A percentile compares a stretch with the other conserved stretches of the same genome.
Conservation (phyloP, 164 flowering plant species). For the Taxillus chinensis region DNA sequence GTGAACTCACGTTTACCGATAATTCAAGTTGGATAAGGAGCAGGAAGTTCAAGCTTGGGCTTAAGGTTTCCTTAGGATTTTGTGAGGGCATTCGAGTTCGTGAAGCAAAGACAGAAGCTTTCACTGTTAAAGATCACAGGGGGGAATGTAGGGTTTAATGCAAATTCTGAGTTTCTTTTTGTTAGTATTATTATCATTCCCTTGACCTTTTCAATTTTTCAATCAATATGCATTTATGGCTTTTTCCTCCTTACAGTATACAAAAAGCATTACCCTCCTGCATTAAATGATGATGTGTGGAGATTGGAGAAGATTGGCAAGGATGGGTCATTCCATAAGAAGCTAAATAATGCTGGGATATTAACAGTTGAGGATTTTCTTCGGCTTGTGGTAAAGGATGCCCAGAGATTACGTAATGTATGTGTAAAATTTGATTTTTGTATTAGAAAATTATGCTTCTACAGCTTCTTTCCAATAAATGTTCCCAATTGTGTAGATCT, state of each 20-base stretch:
- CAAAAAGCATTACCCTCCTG: slow-evolving; percentile 79
- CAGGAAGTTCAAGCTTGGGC: slow-evolving; percentile 68
- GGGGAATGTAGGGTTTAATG: slow-evolving; percentile 50
- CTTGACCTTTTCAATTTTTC: not conserved
- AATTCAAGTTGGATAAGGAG: slow-evolving; percentile 85
- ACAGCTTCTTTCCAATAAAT: not conserved
- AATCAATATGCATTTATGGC: not conserved
- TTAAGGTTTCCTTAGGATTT: slow-evolving; percentile 52
- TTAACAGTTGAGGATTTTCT: slow-evolving; percentile 5
- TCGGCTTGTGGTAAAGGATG: slow-evolving; percentile 1
- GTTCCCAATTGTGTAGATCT: not conserved
- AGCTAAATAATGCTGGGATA: slow-evolving; percentile 1
- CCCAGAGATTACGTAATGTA: slow-evolving; percentile 4
- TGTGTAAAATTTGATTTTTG: not conserved
- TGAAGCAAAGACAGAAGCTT: slow-evolving; percentile 75
- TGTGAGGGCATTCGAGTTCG: slow-evolving; percentile 58
- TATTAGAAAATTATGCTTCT: not conserved
- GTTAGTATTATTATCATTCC: not conserved
- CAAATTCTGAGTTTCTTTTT: not conserved
- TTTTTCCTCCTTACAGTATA: slow-evolving; percentile 34
- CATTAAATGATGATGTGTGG: slow-evolving; percentile 72
- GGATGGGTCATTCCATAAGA: slow-evolving; percentile 57
- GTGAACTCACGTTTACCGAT: slow-evolving; percentile 72
- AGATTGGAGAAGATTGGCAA: slow-evolving; percentile 81
- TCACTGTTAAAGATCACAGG: slow-evolving; percentile 68